These are phyloP conservation scores for Cinnamomum micranthum DNA, from an alignment of 164 flowering plant genomes.

Conservation along the genomic window DNA sequence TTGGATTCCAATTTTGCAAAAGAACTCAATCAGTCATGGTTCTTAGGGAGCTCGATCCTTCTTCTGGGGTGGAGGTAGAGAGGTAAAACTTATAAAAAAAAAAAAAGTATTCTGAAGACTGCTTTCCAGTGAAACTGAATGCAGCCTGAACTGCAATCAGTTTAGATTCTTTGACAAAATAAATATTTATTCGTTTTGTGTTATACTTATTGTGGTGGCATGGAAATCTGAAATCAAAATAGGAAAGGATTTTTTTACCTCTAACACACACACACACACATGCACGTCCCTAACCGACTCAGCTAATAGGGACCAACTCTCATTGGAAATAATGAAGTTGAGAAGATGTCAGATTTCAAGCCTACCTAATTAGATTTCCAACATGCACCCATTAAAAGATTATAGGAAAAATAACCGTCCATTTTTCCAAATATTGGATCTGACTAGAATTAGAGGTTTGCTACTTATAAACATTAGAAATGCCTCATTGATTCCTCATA, in stretches of 20 bases:
- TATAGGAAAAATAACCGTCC: neutral
- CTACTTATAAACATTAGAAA: neutral
- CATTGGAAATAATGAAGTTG: neutral
- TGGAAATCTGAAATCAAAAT: neutral
- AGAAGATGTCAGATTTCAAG: neutral
- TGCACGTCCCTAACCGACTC: no score
- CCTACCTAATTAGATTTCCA: neutral
- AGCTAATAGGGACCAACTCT: neutral
- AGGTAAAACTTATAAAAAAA: constrained; percentile 27
- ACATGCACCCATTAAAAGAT: neutral
- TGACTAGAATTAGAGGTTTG: neutral
- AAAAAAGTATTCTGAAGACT: neutral
- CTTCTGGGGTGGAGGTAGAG: constrained; percentile 28
- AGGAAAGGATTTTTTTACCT: neutral
- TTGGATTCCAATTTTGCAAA: constrained; percentile 60
- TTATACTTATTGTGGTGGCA: neutral
- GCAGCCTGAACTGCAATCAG: neutral
- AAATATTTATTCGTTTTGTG: neutral
- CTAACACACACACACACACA: no score
- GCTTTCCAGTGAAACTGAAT: neutral
- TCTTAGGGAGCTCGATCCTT: constrained; percentile 38
- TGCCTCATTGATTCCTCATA: neutral
- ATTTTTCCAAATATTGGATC: neutral
- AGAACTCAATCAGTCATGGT: constrained; percentile 54
- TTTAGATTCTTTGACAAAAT: neutral